Conservation (phyloP, 345 rosid genomes). For the Sapria himalayana region DNA sequence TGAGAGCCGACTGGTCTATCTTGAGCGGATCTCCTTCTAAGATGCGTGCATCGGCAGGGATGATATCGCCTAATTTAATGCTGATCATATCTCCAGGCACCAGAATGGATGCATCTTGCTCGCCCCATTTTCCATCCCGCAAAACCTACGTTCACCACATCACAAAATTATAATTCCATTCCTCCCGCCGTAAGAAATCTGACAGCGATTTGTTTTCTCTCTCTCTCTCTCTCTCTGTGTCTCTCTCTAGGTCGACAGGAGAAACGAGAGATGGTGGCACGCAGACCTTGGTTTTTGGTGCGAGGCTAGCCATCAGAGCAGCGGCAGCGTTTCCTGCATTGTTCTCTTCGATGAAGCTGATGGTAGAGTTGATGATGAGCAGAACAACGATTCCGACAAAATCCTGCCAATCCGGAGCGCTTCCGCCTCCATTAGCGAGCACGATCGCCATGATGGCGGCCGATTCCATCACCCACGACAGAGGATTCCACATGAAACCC, state of each 20-base stretch:
- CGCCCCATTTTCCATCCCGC: conserved; percentile 70
- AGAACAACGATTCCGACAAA: conserved; percentile 52
- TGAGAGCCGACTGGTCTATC: conserved; percentile 82
- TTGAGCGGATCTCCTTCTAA: conserved; percentile 79
- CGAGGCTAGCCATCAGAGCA: conserved; percentile 90
- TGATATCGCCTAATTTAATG: conserved; percentile 73
- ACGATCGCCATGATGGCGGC: conserved; percentile 93
- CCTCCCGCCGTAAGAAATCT: too few species aligned
- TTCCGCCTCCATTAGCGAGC: conserved; percentile 82
- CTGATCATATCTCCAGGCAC: conserved; percentile 88
- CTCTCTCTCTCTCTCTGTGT: too few species aligned
- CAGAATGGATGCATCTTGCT: conserved; percentile 59
- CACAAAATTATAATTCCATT: too few species aligned
- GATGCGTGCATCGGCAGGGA: conserved; percentile 89
- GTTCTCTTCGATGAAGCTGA: conserved; percentile 86
- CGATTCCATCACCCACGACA: conserved; percentile 92
- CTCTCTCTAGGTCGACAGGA: too few species aligned
- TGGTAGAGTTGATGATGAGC: conserved; percentile 74
- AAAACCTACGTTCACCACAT: too few species aligned
- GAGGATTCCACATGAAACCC: conserved; percentile 96
- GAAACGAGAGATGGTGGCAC: too few species aligned
- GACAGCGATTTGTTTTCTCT: too few species aligned
- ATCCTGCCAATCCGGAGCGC: conserved; percentile 90
- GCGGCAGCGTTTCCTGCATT: conserved; percentile 96
- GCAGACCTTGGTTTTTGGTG: conserved; percentile 72